Percentiles rank a stretch among this genome's conserved stretches.
These are phyloP conservation scores for Singerocomus inundabilis DNA, from an alignment of 1,284 basidiomycete genomes.

Conservation along the genomic window DNA sequence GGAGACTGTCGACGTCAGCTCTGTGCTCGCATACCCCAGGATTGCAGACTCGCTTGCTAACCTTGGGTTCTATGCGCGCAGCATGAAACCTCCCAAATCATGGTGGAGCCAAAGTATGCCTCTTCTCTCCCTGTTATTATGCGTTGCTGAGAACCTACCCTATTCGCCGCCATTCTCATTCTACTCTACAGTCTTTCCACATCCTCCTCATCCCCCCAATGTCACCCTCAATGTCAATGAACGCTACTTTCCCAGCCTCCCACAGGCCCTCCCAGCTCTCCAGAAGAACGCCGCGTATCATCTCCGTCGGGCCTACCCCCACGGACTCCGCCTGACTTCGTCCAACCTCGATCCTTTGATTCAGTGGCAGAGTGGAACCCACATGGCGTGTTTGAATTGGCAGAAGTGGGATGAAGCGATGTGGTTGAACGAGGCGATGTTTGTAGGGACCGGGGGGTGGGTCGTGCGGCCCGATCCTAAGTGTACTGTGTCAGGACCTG, in stretches of 20 bases:
- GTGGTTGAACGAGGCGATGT: constrained; percentile 65
- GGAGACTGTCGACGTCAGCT: background rate
- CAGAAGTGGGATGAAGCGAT: constrained; percentile 52
- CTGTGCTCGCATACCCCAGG: constrained; percentile 29
- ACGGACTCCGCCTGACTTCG: constrained; percentile 55
- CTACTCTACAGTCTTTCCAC: constrained; percentile 16
- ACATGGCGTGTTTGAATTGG: constrained; percentile 67
- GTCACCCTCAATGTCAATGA: constrained; percentile 64
- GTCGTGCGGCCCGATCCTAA: constrained; percentile 45
- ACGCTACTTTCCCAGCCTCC: constrained; percentile 41
- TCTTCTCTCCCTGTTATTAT: background rate
- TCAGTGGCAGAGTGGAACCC: constrained; percentile 61
- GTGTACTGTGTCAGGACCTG: too few species aligned
- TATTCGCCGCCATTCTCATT: background rate
- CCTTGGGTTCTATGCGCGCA: constrained; percentile 55
- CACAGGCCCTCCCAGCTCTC: constrained; percentile 35
- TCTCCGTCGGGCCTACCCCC: constrained; percentile 58
- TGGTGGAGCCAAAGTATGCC: constrained; percentile 45
- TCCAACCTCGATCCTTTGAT: constrained; percentile 51
- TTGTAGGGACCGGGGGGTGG: constrained; percentile 57
- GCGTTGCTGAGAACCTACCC: background rate
- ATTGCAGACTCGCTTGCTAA: constrained; percentile 49
- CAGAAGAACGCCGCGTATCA: constrained; percentile 43
- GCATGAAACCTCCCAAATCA: constrained; percentile 53
- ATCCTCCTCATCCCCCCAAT: constrained; percentile 42